Percentiles rank a stretch among this genome's conserved stretches.
Evolutionary conservation across 176 grass and related monocot genomes (phyloP).

Genomic region (Thalia dealbata): DNA sequence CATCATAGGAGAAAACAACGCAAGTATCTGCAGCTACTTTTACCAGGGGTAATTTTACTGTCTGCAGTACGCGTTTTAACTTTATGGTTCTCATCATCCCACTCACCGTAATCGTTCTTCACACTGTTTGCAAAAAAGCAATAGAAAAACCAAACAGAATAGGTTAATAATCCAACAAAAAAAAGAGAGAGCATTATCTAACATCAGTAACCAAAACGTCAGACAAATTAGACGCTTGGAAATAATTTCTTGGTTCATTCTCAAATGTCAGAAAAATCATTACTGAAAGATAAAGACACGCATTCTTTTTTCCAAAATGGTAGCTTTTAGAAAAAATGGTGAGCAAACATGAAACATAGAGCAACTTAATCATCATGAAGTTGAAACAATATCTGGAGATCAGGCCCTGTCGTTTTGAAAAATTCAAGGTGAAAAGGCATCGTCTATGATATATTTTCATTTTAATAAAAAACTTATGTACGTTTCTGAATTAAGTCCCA

Average conservation of each 20-base stretch:
- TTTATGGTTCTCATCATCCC: constrained; percentile 60
- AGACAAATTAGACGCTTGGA: background rate
- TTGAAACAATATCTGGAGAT: no score
- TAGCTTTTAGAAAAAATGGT: background rate
- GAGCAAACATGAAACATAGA: background rate
- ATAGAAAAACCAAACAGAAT: constrained; percentile 2
- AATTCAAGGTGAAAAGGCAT: no score
- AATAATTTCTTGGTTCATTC: background rate
- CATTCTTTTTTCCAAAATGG: background rate
- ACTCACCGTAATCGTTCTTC: constrained; percentile 53
- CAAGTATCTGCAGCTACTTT: constrained; percentile 44
- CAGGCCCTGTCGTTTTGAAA: no score
- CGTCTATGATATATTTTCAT: no score
- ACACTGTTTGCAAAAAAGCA: constrained; percentile 35
- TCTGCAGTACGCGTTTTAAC: constrained; percentile 46
- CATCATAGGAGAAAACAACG: constrained; percentile 63
- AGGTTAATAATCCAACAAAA: background rate
- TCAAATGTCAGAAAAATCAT: background rate
- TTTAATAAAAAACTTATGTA: no score
- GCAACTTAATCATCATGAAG: no score
- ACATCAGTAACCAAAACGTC: background rate
- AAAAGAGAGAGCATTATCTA: background rate
- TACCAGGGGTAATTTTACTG: constrained; percentile 58
- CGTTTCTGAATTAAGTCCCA: no score
- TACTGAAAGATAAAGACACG: background rate